Conservation (phyloP, 768 basidiomycete species). For the Naganishia randhawae region DNA sequence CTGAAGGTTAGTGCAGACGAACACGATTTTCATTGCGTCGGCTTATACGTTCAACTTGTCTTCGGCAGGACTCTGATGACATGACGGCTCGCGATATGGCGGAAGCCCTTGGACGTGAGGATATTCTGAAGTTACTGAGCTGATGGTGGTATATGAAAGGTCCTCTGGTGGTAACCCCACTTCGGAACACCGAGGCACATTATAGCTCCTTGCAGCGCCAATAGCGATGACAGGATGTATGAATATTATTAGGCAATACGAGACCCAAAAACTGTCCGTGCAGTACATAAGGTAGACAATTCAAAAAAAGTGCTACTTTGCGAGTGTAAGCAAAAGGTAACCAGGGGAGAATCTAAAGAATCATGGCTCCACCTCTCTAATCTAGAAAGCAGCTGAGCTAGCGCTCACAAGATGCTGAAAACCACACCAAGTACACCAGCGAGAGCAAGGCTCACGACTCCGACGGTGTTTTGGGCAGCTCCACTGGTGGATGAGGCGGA, state of each 20-base stretch:
- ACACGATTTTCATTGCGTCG: neutral
- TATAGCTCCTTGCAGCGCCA: neutral
- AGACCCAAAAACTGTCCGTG: neutral
- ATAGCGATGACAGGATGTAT: neutral
- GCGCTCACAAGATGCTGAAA: neutral
- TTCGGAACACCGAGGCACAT: too few species aligned
- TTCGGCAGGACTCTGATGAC: neutral
- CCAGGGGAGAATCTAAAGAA: too few species aligned
- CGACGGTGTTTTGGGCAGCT: neutral
- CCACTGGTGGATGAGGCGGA: neutral
- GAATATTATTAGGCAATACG: slow-evolving; percentile 2
- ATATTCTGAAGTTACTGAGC: neutral
- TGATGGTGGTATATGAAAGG: neutral
- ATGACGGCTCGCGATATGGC: slow-evolving; percentile 4
- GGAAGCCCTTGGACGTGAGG: neutral
- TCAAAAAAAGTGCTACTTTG: neutral
- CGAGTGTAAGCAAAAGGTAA: neutral
- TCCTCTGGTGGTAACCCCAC: too few species aligned
- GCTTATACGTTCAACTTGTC: neutral
- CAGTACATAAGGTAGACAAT: neutral
- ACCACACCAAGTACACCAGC: slow-evolving; percentile 3
- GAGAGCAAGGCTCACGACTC: neutral
- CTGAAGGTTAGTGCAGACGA: slow-evolving; percentile 59
- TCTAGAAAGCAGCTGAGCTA: neutral
- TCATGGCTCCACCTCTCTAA: neutral